Conservation (phyloP, 257 asterid genomes). For the Perilla frutescens region DNA sequence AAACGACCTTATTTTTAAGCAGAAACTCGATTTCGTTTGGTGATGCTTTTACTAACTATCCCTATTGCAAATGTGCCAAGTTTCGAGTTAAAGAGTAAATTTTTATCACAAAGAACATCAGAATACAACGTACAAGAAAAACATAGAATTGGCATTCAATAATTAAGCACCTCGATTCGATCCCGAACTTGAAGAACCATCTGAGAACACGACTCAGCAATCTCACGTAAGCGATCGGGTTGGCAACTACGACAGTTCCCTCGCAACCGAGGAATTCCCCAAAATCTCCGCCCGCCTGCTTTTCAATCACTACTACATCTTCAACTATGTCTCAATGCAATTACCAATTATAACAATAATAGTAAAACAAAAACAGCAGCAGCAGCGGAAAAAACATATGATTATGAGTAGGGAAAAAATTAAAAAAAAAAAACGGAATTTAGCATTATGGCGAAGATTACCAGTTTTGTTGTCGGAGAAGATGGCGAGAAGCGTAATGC, state of each 20-base stretch:
- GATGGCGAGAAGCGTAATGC: conserved; percentile 74
- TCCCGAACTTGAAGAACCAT: conserved; percentile 83
- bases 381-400: neutral
- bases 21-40: too few relatives aligned
- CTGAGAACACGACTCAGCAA: conserved; percentile 81
- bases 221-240: conserved; percentile 62
- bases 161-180: conserved; percentile 54
- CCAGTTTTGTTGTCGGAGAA: conserved; percentile 41
- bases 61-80: neutral
- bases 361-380: neutral
- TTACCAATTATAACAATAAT: neutral
- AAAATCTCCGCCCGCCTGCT: conserved; percentile 60
- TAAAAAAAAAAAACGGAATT: neutral
- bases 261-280: conserved; percentile 68
- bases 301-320: conserved; percentile 5
- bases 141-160: neutral
- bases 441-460: neutral
- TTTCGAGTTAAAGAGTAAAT: neutral
- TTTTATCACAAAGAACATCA: neutral
- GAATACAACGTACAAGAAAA: neutral
- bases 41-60: too few relatives aligned
- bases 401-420: neutral
- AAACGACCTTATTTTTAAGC: too few relatives aligned
- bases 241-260: conserved; percentile 52
- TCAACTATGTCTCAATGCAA: conserved; percentile 9